A percentile compares a stretch with the other conserved stretches of the same genome.
These are phyloP conservation scores for Lodderomyces elongisporus DNA, from an alignment of 1,139 yeast genomes.

Conservation along the genomic window DNA sequence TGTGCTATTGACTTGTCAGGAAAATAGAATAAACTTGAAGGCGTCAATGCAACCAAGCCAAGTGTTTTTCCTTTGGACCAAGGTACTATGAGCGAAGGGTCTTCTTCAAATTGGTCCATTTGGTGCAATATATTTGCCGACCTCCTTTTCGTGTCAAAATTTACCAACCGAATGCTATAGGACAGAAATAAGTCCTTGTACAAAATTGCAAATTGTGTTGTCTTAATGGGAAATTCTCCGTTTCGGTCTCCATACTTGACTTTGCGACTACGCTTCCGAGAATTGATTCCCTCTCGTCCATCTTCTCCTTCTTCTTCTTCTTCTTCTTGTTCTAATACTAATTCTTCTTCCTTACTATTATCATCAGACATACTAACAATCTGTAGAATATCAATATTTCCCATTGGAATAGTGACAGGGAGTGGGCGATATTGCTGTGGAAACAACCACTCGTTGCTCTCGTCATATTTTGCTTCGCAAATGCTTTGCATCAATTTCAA, in stretches of 20 bases:
- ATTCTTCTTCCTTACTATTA: too few species aligned
- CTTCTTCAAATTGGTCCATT: slow-evolving; percentile 30
- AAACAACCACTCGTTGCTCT: too few species aligned
- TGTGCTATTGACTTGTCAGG: slow-evolving; percentile 16
- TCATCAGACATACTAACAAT: slow-evolving; percentile 13
- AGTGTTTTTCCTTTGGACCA: slow-evolving; percentile 14
- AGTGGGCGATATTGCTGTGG: slow-evolving; percentile 8
- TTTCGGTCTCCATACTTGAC: too few species aligned
- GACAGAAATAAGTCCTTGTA: slow-evolving; percentile 33
- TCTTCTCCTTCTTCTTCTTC: too few species aligned
- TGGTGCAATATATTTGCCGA: slow-evolving; percentile 19
- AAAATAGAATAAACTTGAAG: slow-evolving; percentile 29
- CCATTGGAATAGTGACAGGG: slow-evolving; percentile 17
- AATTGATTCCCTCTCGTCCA: too few species aligned
- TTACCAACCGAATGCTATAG: slow-evolving; percentile 29
- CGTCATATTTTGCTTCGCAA: neutral
- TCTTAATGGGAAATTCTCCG: too few species aligned
- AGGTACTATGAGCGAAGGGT: slow-evolving; percentile 28
- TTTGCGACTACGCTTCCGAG: too few species aligned
- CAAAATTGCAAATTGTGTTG: slow-evolving; percentile 14
- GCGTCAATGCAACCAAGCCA: slow-evolving; percentile 30
- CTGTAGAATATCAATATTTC: slow-evolving; percentile 26
- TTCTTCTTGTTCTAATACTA: too few species aligned
- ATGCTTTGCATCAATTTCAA: neutral
- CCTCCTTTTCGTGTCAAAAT: slow-evolving; percentile 11